phyloP scores from a whole-genome alignment of 2,329 filamentous ascomycete genomes.

The Colletotrichum caudatum region DNA sequence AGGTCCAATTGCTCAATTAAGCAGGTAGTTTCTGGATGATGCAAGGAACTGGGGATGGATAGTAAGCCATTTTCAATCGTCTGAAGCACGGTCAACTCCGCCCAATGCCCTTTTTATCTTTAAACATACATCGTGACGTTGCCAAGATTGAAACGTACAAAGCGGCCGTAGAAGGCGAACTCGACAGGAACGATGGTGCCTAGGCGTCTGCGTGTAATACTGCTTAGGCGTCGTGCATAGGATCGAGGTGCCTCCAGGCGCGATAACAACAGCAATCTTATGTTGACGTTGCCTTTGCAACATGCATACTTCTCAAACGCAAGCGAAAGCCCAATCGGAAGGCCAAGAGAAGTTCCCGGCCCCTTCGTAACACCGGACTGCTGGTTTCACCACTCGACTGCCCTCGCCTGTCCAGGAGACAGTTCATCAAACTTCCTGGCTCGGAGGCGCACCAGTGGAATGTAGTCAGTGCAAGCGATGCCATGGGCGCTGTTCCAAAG shows the following conservation, averaged over 20 bases:
- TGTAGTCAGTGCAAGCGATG: background rate
- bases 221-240: background rate
- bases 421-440: background rate
- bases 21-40: too few relatives aligned
- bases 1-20: too few relatives aligned
- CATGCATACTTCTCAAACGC: background rate
- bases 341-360: background rate
- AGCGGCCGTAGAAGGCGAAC: too few relatives aligned
- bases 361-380: background rate
- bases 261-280: background rate
- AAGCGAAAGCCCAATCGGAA: constrained; percentile 18
- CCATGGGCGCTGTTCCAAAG: background rate
- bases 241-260: background rate
- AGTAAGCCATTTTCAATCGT: background rate
- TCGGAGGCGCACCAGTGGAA: background rate
- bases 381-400: background rate
- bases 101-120: background rate
- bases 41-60: background rate
- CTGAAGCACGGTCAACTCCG: background rate
- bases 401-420: constrained; percentile 6
- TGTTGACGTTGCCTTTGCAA: too few relatives aligned
- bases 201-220: background rate
- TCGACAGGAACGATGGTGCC: background rate
- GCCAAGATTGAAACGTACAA: background rate
- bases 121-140: background rate